Percentiles rank a stretch among this genome's conserved stretches.
phyloP scores from a whole-genome alignment of 208 protist genomes.

The Crithidia brevicula region DNA sequence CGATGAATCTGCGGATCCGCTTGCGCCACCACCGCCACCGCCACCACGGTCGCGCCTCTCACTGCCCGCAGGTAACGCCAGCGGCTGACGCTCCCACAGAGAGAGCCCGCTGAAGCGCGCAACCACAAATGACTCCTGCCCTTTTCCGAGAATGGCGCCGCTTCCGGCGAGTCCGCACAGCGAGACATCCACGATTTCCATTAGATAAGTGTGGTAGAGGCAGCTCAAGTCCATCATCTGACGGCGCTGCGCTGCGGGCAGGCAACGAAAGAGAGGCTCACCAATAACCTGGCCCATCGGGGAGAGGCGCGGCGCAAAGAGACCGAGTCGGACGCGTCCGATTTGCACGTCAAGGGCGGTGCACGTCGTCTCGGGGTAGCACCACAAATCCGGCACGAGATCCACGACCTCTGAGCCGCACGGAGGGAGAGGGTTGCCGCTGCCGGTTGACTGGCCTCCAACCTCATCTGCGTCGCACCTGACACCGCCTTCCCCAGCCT shows the following conservation, averaged over 20 bases:
- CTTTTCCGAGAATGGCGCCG: conserved; percentile 6
- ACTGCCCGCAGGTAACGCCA: neutral
- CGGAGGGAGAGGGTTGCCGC: neutral
- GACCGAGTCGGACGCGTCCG: conserved; percentile 27
- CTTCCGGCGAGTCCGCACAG: conserved; percentile 20
- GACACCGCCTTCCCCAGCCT: neutral
- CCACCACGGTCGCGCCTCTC: neutral
- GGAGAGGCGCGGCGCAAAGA: conserved; percentile 67
- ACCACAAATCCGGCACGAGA: conserved; percentile 21
- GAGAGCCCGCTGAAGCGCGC: conserved; percentile 17
- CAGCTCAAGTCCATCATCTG: conserved; percentile 25
- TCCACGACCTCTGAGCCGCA: neutral
- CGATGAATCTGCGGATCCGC: neutral
- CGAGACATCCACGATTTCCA: conserved; percentile 25
- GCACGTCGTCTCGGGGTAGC: conserved; percentile 21
- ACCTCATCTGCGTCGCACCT: neutral
- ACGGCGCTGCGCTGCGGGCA: conserved; percentile 33
- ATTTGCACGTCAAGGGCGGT: conserved; percentile 34
- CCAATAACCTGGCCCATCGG: conserved; percentile 54
- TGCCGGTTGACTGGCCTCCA: too few relatives aligned
- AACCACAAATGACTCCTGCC: conserved; percentile 16
- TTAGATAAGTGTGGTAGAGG: conserved; percentile 42
- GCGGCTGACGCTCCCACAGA: conserved; percentile 31
- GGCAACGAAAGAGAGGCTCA: conserved; percentile 60
- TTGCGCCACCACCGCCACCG: neutral